Evolutionary conservation across 805 yeast species (phyloP), one percentile per base, ranked within the genome.

Genomic region (Candida schatavii): DNA sequence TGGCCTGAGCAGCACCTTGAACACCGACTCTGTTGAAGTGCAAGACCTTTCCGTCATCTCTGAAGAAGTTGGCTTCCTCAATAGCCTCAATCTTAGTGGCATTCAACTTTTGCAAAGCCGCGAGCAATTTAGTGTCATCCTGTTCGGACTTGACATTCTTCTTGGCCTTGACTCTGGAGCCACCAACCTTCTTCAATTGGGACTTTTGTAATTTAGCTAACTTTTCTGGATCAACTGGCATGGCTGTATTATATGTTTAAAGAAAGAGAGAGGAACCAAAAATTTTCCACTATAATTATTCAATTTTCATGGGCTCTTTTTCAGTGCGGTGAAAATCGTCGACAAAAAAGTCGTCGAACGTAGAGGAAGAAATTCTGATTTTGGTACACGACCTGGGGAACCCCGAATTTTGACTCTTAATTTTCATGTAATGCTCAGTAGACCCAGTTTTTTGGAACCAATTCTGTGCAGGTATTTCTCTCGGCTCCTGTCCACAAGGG

Each of bases 1-100:
- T 90, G 78, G 84, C 76, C 60, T 83, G 84, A 58, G 87, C 82
- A 58, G 97, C 88, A 56, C 87, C 87, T 77, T 91, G 97, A 51
- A 90, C 93, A 73, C 93, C 95, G 54, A 93, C 97, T 70, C 93
- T 85, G 78, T 86, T 82, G 80, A 93, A 88, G 77, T 91, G 97
- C 70, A 91, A 75, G 51, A 93, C 97, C 65, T 83, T 85, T 64
- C 97, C 97, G 69, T 91, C 97, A 51, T 88, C 96, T 71, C 78
- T 85, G 86, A 93, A 90, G 78, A 91, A 87, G 81, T 90, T 91
- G 62, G 96, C 98, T 77, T 91, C 97, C 68, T 88, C 95, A 60
- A 91, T 83, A 61, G 86, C 88, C 54, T 85, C 89, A 57, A 91
- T 73, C 59, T 88, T 85, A 71, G 85, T 87, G 52, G 90, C 95